Evolutionary conservation across 1,139 yeast genomes (phyloP), one percentile per base, ranked within the genome.

Genomic region (Geotrichum phurueaensis): DNA sequence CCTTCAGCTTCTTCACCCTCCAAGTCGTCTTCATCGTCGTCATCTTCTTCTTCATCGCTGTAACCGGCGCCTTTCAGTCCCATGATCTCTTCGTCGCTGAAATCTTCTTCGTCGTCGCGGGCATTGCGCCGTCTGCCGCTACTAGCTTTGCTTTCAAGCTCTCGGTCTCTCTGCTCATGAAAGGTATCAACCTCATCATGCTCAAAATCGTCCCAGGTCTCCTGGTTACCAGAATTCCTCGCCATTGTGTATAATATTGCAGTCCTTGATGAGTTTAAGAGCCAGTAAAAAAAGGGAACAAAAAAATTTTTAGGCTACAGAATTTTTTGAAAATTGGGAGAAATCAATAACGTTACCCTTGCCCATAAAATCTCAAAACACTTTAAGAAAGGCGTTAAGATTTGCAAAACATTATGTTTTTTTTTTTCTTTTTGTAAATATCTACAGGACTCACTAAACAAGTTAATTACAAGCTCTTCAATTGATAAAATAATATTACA

Each of bases 1-100:
- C 63, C 71, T 15, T 64, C 69, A 13, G 66, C 68, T 22, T 65
- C 71, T 36, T 64, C 71, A 3, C 58, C 67, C 22, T 67, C 69
- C 47, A 70, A 74, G 6, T 64, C 72, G 12, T 66, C 69, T 7
- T 67, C 69, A 27, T 68, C 72, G 39, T 60, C 68, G 25, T 67
- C 69, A 29, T 71, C 75, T 43, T 68, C 71, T 50, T 67, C 70
- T 15, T 54, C 55, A 10, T 68, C 73, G 9, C 67, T 66, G 7
- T 61, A 63, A 12, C 61, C 68, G 7, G 66, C 64, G 2, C 62
- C 62, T 48, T 60, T 62, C 33, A 81, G 68, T 1, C 75, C 79
- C 75, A 81, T 68, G 20, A 81, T 83, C 65, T 80, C 84, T 65
- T 81, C 83, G 56, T 80, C 84, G 51, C 82, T 80, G 20, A 78